Conservation (phyloP, 2,329 filamentous ascomycete species). For the Penicillium sp. region DNA sequence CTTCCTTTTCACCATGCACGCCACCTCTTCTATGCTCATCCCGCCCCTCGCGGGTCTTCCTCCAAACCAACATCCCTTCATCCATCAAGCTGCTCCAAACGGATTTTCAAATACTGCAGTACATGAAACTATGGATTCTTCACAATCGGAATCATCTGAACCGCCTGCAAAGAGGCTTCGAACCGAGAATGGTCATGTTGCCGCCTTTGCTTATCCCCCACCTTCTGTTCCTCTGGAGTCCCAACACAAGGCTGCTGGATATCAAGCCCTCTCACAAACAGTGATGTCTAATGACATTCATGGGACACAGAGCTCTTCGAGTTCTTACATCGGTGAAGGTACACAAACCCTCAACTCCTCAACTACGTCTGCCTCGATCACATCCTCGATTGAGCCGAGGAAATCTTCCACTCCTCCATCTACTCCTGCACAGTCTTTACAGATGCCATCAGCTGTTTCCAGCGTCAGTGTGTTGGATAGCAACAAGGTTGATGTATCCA, state of each 20-base stretch:
- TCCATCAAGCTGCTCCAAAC: slow-evolving; percentile 21
- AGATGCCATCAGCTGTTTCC: slow-evolving; percentile 24
- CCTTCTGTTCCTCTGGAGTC: slow-evolving; percentile 7
- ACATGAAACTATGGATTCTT: slow-evolving; percentile 9
- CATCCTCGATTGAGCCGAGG: slow-evolving; percentile 31
- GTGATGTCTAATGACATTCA: slow-evolving; percentile 13
- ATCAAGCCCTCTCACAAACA: slow-evolving; percentile 3
- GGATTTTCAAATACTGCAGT: slow-evolving; percentile 1
- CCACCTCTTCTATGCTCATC: slow-evolving; percentile 29
- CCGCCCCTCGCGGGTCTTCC: slow-evolving; percentile 23
- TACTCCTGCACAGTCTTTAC: slow-evolving; percentile 22
- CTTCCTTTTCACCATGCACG: slow-evolving; percentile 33
- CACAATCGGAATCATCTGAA: slow-evolving; percentile 17
- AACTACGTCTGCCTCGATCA: slow-evolving; percentile 35
- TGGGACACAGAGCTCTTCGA: slow-evolving; percentile 8
- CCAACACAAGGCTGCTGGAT: not conserved
- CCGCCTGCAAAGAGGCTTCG: slow-evolving; percentile 31
- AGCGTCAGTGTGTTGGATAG: slow-evolving; percentile 34
- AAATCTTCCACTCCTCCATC: slow-evolving; percentile 38
- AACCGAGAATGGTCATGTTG: slow-evolving; percentile 15
- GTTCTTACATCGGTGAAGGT: slow-evolving; percentile 26
- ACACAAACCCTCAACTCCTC: slow-evolving; percentile 37
- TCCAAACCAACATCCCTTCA: slow-evolving; percentile 24
- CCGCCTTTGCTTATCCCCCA: slow-evolving; percentile 11
- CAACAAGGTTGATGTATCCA: slow-evolving; percentile 43